Conservation (phyloP, 768 basidiomycete genomes). For the Amanita inopinata region DNA sequence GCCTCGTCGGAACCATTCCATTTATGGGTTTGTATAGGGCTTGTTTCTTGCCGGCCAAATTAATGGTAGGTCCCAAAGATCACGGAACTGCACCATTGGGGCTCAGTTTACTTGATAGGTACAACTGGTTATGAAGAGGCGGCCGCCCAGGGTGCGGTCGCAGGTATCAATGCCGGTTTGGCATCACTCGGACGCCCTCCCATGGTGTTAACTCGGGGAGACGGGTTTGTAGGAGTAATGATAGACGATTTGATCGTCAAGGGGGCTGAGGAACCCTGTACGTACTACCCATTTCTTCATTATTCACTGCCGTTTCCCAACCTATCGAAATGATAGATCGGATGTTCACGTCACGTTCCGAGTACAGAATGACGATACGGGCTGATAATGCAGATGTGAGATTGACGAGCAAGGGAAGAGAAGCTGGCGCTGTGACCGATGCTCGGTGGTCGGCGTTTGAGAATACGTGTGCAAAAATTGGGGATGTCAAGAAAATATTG, state of each 20-base stretch:
- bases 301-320: neutral
- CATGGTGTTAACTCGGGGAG: slow-evolving; percentile 67
- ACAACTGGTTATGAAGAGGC: slow-evolving; percentile 96
- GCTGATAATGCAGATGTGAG: slow-evolving; percentile 86
- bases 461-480: slow-evolving; percentile 22
- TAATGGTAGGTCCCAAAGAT: slow-evolving; percentile 48
- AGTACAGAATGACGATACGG: slow-evolving; percentile 81
- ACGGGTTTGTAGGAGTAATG: slow-evolving; percentile 85
- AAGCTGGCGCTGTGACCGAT: slow-evolving; percentile 37
- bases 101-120: slow-evolving; percentile 25
- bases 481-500: slow-evolving; percentile 26
- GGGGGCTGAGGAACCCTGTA: slow-evolving; percentile 88
- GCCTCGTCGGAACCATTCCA: neutral
- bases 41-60: slow-evolving; percentile 88
- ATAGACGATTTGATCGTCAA: slow-evolving; percentile 85
- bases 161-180: slow-evolving; percentile 83
- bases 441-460: slow-evolving; percentile 31
- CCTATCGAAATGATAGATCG: slow-evolving; percentile 44
- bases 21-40: slow-evolving; percentile 32
- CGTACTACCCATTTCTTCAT: slow-evolving; percentile 16
- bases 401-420: slow-evolving; percentile 56
- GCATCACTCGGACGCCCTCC: slow-evolving; percentile 45
- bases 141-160: slow-evolving; percentile 81
- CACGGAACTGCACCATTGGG: neutral
- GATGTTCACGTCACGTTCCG: slow-evolving; percentile 89